These are phyloP conservation scores for Lactarius evosmus DNA, from an alignment of 768 basidiomycete genomes.

Conservation along the genomic window DNA sequence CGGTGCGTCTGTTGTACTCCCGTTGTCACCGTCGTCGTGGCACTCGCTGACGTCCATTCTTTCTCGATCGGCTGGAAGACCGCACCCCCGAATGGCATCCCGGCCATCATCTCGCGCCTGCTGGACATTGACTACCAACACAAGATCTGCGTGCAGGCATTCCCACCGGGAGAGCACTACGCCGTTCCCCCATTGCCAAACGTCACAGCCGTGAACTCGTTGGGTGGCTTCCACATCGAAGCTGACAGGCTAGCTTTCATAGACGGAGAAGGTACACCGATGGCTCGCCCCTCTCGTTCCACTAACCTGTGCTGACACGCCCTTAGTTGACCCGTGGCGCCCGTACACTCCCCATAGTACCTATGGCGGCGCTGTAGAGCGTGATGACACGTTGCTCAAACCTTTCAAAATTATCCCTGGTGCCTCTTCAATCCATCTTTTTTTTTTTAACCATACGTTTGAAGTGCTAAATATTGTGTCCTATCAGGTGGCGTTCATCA, in stretches of 20 bases:
- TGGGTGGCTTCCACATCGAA: conserved; percentile 83
- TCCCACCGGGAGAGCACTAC: conserved; percentile 73
- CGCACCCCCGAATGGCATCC: conserved; percentile 62
- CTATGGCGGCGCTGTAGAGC: conserved; percentile 51
- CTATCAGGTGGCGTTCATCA: conserved; percentile 67
- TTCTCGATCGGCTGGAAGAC: conserved; percentile 42
- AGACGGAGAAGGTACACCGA: conserved; percentile 66
- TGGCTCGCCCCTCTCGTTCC: background rate
- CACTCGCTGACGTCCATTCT: background rate
- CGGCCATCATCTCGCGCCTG: conserved; percentile 77
- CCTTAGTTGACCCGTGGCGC: conserved; percentile 83
- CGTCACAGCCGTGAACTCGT: conserved; percentile 72
- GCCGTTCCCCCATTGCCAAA: conserved; percentile 71
- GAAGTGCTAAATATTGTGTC: background rate
- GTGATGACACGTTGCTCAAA: conserved; percentile 65
- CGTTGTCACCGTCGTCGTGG: background rate
- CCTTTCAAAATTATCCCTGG: conserved; percentile 89
- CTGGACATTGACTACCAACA: conserved; percentile 68
- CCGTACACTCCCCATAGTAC: conserved; percentile 81
- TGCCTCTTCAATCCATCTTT: conserved; percentile 38
- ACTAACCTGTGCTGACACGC: background rate
- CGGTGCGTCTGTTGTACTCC: conserved; percentile 41
- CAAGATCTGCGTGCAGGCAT: conserved; percentile 70
- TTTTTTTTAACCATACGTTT: background rate
- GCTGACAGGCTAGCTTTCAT: conserved; percentile 84